These are phyloP conservation scores for Dalbergia oliveri DNA, from an alignment of 306 rosid genomes.

Conservation along the genomic window DNA sequence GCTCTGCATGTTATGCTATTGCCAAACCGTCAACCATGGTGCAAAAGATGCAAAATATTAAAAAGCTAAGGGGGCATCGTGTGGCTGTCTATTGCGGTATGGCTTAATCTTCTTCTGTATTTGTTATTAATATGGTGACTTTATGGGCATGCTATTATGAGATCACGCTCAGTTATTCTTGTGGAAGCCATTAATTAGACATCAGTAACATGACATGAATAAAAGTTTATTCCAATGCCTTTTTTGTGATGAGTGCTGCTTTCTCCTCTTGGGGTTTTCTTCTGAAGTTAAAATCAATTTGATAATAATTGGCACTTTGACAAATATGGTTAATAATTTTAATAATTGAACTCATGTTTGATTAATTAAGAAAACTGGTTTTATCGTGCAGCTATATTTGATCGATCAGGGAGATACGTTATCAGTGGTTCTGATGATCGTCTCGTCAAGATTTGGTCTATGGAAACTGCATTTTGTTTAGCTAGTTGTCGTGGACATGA, in stretches of 20 bases:
- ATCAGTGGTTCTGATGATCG: constrained; percentile 95
- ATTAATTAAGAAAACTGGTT: constrained; percentile 34
- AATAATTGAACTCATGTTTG: constrained; percentile 25
- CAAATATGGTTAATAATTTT: constrained; percentile 15
- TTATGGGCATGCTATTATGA: constrained; percentile 33
- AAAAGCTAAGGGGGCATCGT: constrained; percentile 89
- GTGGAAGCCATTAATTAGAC: constrained; percentile 43
- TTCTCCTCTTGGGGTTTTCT: constrained; percentile 39
- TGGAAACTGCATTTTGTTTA: constrained; percentile 93
- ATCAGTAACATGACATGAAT: constrained; percentile 33
- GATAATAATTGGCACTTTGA: constrained; percentile 16
- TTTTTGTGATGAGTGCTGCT: constrained; percentile 9
- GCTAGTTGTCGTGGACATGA: constrained; percentile 95
- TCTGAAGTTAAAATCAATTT: constrained; percentile 32
- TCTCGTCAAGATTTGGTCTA: constrained; percentile 96
- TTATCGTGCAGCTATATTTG: constrained; percentile 86
- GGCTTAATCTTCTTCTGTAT: constrained; percentile 43
- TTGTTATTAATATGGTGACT: constrained; percentile 38
- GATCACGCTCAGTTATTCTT: constrained; percentile 32
- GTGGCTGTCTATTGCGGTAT: constrained; percentile 94
- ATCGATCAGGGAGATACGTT: constrained; percentile 88
- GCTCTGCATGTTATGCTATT: constrained; percentile 90
- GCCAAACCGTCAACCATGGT: constrained; percentile 94
- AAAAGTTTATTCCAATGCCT: constrained; percentile 25
- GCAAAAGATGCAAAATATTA: constrained; percentile 85